Base-by-base conservation (phyloP, 2,329 filamentous ascomycete genomes). In the Alternaria brassicae region DNA sequence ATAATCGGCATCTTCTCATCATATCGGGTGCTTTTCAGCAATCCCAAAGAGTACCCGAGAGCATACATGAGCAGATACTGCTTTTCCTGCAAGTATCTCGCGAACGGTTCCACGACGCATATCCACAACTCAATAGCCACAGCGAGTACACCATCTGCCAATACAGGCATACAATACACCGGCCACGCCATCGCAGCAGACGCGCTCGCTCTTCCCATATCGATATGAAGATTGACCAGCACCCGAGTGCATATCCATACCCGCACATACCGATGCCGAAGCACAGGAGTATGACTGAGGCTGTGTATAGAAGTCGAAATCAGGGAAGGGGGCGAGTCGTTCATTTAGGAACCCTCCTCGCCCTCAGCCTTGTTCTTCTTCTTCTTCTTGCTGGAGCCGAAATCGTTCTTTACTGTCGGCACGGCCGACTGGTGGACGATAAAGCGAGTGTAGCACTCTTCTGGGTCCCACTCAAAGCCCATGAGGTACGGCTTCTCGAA, bases 401-500 rank as follows among this genome's bases (percentile, higher is more conserved):
- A 87, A 36, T 56, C 44, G 49, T 69, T 69, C 42, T 61, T 49
- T 6, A 67, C 68, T 12, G 68, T 68, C 37, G 69, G 68, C 70
- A 90, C 85, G 79, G 88, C 89, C 79, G 89, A 89, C 77, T 94
- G 91, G 80, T 95, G 93, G 64, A 97, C 93, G 72, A 96, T 84
- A 74, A 98, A 86, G 66, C 88, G 87, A 54, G 91, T 94, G 89
- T 92, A 97, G 76, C 88, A 92, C 81, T 96, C 92, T 70, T 96
- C 91, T 78, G 90, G 91, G 81, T 97, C 91, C 93, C 93, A 97
- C 84, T 97, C 93, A 82, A 98, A 97, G 68, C 94, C 94, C 73
- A 89, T 89, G 69, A 98, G 89, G 84, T 93, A 92, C 65, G 93
- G 92, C 67, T 86, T 84, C 56, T 94, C 91, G 62, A 98, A 85